Evolutionary conservation across 352 stramenopile species (phyloP).

Genomic region (Sclerospora graminicola): DNA sequence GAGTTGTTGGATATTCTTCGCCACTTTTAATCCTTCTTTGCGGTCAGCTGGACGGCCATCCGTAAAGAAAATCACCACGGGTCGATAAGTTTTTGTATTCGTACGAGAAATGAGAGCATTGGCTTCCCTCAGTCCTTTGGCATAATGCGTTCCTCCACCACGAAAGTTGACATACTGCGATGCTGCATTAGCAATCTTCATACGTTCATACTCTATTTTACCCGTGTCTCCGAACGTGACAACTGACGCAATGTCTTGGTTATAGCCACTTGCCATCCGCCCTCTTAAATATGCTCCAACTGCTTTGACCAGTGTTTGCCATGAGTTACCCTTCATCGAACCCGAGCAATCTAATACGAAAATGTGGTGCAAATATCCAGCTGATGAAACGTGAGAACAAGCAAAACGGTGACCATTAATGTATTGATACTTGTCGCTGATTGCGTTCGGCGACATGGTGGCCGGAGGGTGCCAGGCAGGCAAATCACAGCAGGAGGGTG

Average conservation of each 20-base stretch:
- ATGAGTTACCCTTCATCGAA: constrained; percentile 31
- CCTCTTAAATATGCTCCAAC: constrained; percentile 20
- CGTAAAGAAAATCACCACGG: constrained; percentile 39
- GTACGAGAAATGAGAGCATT: constrained; percentile 30
- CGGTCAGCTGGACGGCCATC: constrained; percentile 27
- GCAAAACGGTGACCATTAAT: constrained; percentile 25
- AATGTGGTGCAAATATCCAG: constrained; percentile 24
- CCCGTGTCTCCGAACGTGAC: constrained; percentile 28
- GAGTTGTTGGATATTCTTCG: constrained; percentile 14
- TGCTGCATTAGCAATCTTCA: constrained; percentile 1
- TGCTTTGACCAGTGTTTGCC: constrained; percentile 10
- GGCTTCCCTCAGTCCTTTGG: constrained; percentile 19
- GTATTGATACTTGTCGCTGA: constrained; percentile 5
- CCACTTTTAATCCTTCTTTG: constrained; percentile 21
- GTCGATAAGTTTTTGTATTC: constrained; percentile 15
- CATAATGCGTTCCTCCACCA: constrained; percentile 25
- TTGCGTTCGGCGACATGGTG: no score
- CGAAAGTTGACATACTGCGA: constrained; percentile 9
- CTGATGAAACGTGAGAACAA: constrained; percentile 19
- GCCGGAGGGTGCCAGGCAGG: constrained; percentile 22
- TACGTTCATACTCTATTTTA: constrained; percentile 18
- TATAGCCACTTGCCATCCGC: constrained; percentile 3
- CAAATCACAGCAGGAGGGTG: constrained; percentile 18
- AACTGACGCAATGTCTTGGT: constrained; percentile 27
- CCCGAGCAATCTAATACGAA: constrained; percentile 41